phyloP scores from a whole-genome alignment of 164 flowering plant species.

The Tetrastigma voinierianum region DNA sequence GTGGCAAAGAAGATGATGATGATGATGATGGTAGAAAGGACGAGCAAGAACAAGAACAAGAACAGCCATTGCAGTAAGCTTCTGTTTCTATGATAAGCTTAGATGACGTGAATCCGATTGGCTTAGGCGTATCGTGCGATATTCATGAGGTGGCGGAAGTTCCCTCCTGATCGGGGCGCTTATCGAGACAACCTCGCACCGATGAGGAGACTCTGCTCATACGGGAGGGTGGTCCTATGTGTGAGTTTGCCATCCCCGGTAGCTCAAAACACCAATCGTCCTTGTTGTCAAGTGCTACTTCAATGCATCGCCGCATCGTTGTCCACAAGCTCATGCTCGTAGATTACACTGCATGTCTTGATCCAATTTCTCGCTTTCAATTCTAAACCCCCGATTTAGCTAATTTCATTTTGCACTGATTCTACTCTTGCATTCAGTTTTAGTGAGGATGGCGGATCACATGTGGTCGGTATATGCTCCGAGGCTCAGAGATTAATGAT shows the following conservation, averaged over 20 bases:
- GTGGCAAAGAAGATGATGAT: neutral
- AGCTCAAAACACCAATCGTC: conserved; percentile 87
- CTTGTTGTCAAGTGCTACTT: conserved; percentile 96
- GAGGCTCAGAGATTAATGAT: conserved; percentile 71
- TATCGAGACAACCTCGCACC: conserved; percentile 60
- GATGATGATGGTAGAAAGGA: neutral
- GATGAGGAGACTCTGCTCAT: conserved; percentile 56
- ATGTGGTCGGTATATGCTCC: conserved; percentile 78
- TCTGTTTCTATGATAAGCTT: conserved; percentile 28
- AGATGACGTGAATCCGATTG: conserved; percentile 87
- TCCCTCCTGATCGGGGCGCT: conserved; percentile 87
- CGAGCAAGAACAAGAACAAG: neutral
- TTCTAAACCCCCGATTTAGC: too few relatives aligned
- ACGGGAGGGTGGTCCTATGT: conserved; percentile 80
- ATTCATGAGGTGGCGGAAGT: conserved; percentile 87
- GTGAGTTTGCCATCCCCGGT: conserved; percentile 90
- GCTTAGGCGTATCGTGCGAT: conserved; percentile 79
- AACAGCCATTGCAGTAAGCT: conserved; percentile 9
- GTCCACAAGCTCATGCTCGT: conserved; percentile 90
- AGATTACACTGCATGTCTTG: conserved; percentile 85
- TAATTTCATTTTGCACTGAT: neutral
- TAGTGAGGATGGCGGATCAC: conserved; percentile 74
- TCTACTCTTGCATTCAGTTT: conserved; percentile 35
- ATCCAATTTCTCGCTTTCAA: neutral
- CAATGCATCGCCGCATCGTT: conserved; percentile 77